Conservation (phyloP, 371 early-diverging fungal genomes). For the Apophysomyces ossiformis region DNA sequence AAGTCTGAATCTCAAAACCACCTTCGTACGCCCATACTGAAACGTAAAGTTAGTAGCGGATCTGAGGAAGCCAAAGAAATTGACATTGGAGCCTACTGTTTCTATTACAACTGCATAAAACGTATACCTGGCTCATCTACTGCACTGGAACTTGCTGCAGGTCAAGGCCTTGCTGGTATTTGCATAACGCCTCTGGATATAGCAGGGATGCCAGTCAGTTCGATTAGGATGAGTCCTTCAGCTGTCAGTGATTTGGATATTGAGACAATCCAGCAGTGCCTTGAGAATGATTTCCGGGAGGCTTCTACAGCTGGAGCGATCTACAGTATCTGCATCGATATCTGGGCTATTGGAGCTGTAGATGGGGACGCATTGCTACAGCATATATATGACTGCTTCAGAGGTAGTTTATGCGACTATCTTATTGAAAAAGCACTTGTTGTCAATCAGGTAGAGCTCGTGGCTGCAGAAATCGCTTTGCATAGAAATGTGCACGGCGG, state of each 20-base stretch:
- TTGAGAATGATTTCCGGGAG: conserved; percentile 43
- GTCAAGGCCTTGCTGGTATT: conserved; percentile 78
- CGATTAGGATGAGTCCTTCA: conserved; percentile 17
- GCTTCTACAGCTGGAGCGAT: conserved; percentile 21
- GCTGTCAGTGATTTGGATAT: conserved; percentile 33
- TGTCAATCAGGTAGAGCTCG: conserved; percentile 39
- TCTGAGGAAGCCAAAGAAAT: conserved; percentile 18
- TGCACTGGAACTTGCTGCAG: conserved; percentile 45
- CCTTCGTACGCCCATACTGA: too few relatives aligned
- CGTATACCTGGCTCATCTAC: conserved; percentile 44
- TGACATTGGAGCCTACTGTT: conserved; percentile 31
- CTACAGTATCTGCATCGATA: conserved; percentile 62
- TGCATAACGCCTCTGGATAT: conserved; percentile 65
- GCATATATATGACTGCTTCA: conserved; percentile 60
- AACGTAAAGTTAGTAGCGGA: neutral
- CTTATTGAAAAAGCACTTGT: conserved; percentile 68
- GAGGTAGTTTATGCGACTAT: conserved; percentile 74
- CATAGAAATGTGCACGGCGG: conserved; percentile 21
- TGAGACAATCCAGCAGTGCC: conserved; percentile 29
- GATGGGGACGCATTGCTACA: conserved; percentile 62
- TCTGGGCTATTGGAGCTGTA: conserved; percentile 74
- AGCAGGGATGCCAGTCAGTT: conserved; percentile 38
- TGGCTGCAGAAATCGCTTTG: conserved; percentile 23
- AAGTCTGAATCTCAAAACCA: neutral
- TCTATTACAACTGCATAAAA: conserved; percentile 55